Evolutionary conservation across 176 grass and related monocot species (phyloP).

Genomic region (Rhynchospora pubera): DNA sequence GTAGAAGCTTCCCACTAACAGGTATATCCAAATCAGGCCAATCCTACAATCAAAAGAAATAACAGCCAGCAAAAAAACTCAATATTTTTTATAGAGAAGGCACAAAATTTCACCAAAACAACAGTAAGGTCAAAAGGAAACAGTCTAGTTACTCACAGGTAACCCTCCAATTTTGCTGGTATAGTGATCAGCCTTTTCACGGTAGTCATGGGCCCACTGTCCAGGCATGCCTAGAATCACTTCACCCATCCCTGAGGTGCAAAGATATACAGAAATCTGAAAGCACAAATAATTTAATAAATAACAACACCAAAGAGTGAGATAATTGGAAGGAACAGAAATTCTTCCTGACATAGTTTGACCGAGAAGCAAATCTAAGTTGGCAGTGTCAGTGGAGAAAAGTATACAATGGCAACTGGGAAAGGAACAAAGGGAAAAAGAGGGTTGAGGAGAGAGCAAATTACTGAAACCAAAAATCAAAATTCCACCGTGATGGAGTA

Average conservation of each 20-base stretch:
- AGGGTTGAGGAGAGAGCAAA: neutral
- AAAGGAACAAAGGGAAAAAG: neutral
- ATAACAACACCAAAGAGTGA: neutral
- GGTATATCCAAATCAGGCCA: constrained; percentile 43
- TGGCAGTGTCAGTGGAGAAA: neutral
- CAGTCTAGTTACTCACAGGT: constrained; percentile 29
- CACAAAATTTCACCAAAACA: neutral
- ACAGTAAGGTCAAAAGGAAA: neutral
- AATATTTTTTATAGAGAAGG: neutral
- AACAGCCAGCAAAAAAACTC: constrained; percentile 7
- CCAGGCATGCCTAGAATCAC: constrained; percentile 69
- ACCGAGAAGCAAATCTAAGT: neutral
- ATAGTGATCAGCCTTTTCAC: constrained; percentile 83
- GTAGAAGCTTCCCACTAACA: constrained; percentile 33
- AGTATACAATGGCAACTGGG: neutral
- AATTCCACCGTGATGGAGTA: neutral
- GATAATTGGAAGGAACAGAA: neutral
- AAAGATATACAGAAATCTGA: neutral
- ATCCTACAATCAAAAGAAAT: constrained; percentile 36
- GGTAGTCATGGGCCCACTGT: constrained; percentile 63
- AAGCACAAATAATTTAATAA: neutral
- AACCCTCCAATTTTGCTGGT: constrained; percentile 90
- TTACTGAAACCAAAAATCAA: neutral
- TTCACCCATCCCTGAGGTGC: constrained; percentile 35
- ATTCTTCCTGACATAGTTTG: neutral